Evolutionary conservation across 345 rosid species (phyloP), one percentile per base, ranked within the genome.

Genomic region (Eucalyptus microcorys): DNA sequence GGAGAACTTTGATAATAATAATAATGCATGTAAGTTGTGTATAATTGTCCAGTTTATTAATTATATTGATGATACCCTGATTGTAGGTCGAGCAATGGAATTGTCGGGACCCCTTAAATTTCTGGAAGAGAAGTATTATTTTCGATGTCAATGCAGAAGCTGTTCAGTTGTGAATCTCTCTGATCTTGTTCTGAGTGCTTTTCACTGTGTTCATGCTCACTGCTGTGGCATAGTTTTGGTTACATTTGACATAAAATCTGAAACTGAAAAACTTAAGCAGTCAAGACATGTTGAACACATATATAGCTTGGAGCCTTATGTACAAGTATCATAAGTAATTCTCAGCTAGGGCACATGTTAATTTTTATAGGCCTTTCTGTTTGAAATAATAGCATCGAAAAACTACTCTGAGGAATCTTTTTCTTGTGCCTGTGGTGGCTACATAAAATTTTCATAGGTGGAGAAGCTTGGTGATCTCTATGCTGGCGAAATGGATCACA

Each of bases 161-260:
- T 97, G 97, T 92, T 94, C 95, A 50, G 91, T 89, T 88, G 52
- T 94, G 86, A 95, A 94, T 93, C 61, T 93, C 81, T 91, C 96
- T 45, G 98, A 97, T 91, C 95, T 97, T 89, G 94, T 93, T 90
- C 87, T 95, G 84, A 93, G 92, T 94, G 96, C 95, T 88, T 96
- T 94, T 88, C 92, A 90, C 47, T 96, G 99, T 91, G 90, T 90
- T 89, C 85, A 91, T 88, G 89, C 53, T 43, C 90, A 91, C 45
- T 97, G 97, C 91, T 52, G 92, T 80, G 97, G 99, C 45, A 92
- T 97, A 50, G 95, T 97, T 90, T 91, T 96, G 86, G 96, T 94
- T 83, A 81, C 87, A 71, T 49, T 50, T 52, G 91, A 50, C 81
- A 88, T 88, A 40, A 90, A 85, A 49, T 91, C 90, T 86, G 94